Percentiles rank a stretch among this genome's conserved stretches.
phyloP scores from a whole-genome alignment of 129 eudicot species.

The Oenanthe sinensis region DNA sequence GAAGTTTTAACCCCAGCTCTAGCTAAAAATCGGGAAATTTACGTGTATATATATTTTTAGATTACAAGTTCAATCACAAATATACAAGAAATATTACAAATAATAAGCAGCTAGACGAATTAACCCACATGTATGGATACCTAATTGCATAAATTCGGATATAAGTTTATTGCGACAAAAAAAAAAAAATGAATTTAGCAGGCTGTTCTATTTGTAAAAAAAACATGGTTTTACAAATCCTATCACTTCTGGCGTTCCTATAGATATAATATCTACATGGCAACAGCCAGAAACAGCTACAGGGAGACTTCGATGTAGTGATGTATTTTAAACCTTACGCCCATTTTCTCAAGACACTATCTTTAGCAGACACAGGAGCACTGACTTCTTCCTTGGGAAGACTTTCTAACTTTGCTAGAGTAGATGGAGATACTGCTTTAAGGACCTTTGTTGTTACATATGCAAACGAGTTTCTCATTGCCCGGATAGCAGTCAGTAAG shows the following conservation, averaged over 20 bases:
- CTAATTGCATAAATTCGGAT: too few relatives aligned
- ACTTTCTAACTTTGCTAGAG: slow-evolving; percentile 19
- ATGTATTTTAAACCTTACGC: slow-evolving; percentile 16
- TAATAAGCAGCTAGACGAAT: too few relatives aligned
- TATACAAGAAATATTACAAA: background rate
- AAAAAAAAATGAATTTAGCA: background rate
- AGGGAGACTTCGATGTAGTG: background rate
- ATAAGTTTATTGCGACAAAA: background rate
- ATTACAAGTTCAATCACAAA: too few relatives aligned
- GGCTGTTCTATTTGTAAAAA: background rate
- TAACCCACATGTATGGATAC: too few relatives aligned
- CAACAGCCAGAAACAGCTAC: background rate
- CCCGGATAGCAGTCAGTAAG: slow-evolving; percentile 47
- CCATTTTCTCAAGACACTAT: slow-evolving; percentile 76
- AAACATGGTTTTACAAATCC: background rate
- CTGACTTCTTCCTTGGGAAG: slow-evolving; percentile 28
- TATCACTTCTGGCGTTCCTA: background rate
- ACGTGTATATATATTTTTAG: too few relatives aligned
- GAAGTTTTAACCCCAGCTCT: background rate
- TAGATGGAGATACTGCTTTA: slow-evolving; percentile 24
- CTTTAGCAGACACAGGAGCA: slow-evolving; percentile 51
- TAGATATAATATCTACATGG: background rate
- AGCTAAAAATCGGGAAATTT: background rate
- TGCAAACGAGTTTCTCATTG: slow-evolving; percentile 45
- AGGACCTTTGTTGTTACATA: slow-evolving; percentile 40